Conservation (phyloP, 176 grass and related monocot genomes). For the Coix lacrymajobi region DNA sequence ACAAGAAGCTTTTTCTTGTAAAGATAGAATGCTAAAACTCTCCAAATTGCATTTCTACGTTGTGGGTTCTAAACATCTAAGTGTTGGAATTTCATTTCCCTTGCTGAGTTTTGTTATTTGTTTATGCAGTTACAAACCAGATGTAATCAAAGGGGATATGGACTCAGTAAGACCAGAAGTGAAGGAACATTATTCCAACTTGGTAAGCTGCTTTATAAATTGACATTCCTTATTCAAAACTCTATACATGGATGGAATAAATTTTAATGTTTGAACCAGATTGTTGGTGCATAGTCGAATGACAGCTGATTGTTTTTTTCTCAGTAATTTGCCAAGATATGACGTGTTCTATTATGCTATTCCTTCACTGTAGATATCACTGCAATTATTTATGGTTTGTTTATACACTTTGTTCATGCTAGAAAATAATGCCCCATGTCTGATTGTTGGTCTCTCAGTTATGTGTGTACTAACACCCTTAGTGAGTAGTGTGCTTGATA, state of each 20-base stretch:
- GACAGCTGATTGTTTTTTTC: neutral
- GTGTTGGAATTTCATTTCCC: neutral
- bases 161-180: slow-evolving; percentile 87
- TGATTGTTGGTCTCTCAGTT: neutral
- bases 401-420: neutral
- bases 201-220: slow-evolving; percentile 43
- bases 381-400: neutral
- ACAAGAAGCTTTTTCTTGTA: neutral
- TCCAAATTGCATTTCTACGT: neutral
- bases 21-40: neutral
- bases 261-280: neutral
- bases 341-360: neutral
- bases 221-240: neutral
- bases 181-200: slow-evolving; percentile 74
- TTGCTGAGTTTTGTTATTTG: neutral
- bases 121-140: slow-evolving; percentile 39
- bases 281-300: neutral
- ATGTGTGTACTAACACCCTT: neutral
- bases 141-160: slow-evolving; percentile 87
- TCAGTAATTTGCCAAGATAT: neutral
- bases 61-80: neutral
- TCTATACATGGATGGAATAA: neutral
- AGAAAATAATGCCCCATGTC: neutral
- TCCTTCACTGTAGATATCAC: neutral
- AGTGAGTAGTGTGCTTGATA: neutral